Percentiles rank a stretch among this genome's conserved stretches.
Conservation (phyloP, 371 early-diverging fungal genomes). For the Synchytrium microbalum region DNA sequence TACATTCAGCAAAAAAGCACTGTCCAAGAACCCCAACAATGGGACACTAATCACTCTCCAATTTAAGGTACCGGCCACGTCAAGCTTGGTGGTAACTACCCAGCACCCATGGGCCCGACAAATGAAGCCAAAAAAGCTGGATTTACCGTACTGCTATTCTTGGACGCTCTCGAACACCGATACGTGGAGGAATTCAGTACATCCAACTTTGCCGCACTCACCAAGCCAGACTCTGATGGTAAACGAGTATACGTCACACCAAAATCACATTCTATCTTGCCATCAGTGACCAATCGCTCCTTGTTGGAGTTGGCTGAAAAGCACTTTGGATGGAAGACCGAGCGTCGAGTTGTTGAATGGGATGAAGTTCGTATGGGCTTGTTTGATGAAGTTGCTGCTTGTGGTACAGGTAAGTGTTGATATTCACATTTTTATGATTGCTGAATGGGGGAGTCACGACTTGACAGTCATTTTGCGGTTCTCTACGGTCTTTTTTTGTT, state of each 20-base stretch:
- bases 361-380: conserved; percentile 49
- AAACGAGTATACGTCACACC: conserved; percentile 63
- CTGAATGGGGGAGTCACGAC: conserved; percentile 11
- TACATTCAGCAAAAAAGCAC: conserved; percentile 13
- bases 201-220: conserved; percentile 71
- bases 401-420: no score
- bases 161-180: conserved; percentile 58
- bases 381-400: conserved; percentile 66
- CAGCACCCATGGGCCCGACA: conserved; percentile 52
- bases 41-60: no score
- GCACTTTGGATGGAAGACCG: conserved; percentile 59
- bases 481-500: no score
- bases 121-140: conserved; percentile 54
- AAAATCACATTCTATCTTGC: conserved; percentile 51
- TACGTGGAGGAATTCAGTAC: conserved; percentile 76
- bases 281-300: conserved; percentile 64
- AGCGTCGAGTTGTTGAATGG: conserved; percentile 49
- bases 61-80: conserved; percentile 49
- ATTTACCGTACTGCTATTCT: conserved; percentile 61
- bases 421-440: background rate
- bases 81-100: conserved; percentile 76
- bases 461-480: no score
- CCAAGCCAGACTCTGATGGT: conserved; percentile 41
- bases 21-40: conserved; percentile 1
- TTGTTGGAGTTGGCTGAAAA: conserved; percentile 54